Base-by-base conservation (phyloP, 192 early-diverging fungal genomes). In the Gaertneriomyces semiglobifer region DNA sequence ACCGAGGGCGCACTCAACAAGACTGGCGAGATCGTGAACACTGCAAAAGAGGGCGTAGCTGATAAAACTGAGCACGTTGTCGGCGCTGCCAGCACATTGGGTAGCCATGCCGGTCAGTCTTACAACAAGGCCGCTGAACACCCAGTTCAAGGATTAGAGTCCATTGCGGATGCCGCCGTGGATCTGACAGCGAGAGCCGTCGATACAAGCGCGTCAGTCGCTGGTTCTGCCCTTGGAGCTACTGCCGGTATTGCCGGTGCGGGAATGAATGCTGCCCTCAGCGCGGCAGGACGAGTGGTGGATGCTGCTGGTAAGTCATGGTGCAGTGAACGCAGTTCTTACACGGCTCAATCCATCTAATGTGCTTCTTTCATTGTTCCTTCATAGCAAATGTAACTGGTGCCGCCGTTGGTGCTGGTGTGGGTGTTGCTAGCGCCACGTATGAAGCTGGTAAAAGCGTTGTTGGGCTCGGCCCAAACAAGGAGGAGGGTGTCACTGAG, bases 161-260 rank as follows among this genome's bases (percentile, higher is more conserved):
- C 14, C 44, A 48, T 66, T 16, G 65, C 65, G 1, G 65, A 66
- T 47, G 16, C 38, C 44, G 42, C 65, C 44, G 54, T 66, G 2
- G 65, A 45, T 10, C 43, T 66, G 2, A 16, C 65, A n/a, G 65
- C 65, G 3, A 38, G 57, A 7, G 65, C 55, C 18, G 39, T 66
- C 53, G 56, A 66, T 47, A 45, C 65, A 0, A 53, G 54, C 11
- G 55, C 44, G 20, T 41, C 12, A 9, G 43, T 56, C 14, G 47
- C 55, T 19, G 65, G 54, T 10, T 20, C 65, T 9, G 56, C 43
- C n/a, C 54, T 53, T 20, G 65, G 65, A 7, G n/a, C 42, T 40
- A 56, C 65, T 5, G 18, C 42, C 8, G 65, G 65, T 5, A n/a
- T 66, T 10, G 55, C 65, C 43, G 65, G 65, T 7, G n/a, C 54